phyloP scores from a whole-genome alignment of 2,329 filamentous ascomycete genomes.

The Neonectria sp. region DNA sequence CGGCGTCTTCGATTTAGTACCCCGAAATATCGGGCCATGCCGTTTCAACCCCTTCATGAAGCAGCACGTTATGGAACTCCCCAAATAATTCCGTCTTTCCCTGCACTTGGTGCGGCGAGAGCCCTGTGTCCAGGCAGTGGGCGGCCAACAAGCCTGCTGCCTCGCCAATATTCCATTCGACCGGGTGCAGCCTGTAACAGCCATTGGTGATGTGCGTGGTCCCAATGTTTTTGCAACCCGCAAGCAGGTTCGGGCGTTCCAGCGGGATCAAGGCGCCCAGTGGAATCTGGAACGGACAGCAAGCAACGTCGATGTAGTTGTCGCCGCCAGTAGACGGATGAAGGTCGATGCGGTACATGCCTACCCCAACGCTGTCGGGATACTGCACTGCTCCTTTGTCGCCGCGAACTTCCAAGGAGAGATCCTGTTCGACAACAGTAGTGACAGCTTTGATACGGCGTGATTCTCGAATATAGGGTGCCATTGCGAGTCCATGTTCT shows the following conservation, averaged over 20 bases:
- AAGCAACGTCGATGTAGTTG: constrained; percentile 50
- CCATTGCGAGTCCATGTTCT: constrained; percentile 48
- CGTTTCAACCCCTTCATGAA: constrained; percentile 33
- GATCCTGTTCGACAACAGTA: constrained; percentile 45
- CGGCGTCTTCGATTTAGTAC: neutral
- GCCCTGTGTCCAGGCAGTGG: constrained; percentile 39
- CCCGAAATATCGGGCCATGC: neutral
- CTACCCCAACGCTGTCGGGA: constrained; percentile 46
- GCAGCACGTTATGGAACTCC: constrained; percentile 21
- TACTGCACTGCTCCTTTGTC: constrained; percentile 43
- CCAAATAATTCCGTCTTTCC: constrained; percentile 23
- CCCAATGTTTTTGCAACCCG: constrained; percentile 48
- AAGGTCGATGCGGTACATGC: constrained; percentile 50
- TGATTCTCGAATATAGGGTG: constrained; percentile 47
- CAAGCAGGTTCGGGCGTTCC: constrained; percentile 40
- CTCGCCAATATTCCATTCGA: constrained; percentile 50
- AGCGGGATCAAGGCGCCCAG: constrained; percentile 43
- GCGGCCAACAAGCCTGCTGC: constrained; percentile 44
- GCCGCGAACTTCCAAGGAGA: constrained; percentile 41
- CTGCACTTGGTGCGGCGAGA: constrained; percentile 43
- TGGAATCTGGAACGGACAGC: constrained; percentile 48
- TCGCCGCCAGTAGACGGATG: constrained; percentile 48
- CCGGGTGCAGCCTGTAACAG: constrained; percentile 47
- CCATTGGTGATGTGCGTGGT: constrained; percentile 50
- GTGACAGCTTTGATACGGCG: constrained; percentile 47